Conservation (phyloP, 768 basidiomycete genomes). For the Serpula lacrymans region DNA sequence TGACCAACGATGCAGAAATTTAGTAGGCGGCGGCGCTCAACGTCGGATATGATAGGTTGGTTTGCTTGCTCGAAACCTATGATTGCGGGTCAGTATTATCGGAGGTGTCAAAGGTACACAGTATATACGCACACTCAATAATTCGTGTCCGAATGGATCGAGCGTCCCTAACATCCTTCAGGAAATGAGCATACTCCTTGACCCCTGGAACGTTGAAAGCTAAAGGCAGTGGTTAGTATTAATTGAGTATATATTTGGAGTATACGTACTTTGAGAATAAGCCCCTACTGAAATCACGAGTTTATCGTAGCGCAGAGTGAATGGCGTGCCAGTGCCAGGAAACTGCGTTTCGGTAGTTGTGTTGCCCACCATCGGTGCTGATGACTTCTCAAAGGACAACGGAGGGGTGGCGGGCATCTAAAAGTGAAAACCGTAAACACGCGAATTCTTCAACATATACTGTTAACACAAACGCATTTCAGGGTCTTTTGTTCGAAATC, state of each 20-base stretch:
- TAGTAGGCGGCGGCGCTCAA: conserved; percentile 70
- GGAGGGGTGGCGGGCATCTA: conserved; percentile 65
- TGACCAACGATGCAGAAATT: conserved; percentile 85
- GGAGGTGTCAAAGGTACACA: conserved; percentile 1
- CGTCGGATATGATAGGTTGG: conserved; percentile 72
- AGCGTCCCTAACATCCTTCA: conserved; percentile 79
- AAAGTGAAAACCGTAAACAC: background rate
- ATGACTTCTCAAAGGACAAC: conserved; percentile 25
- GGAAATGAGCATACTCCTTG: conserved; percentile 77
- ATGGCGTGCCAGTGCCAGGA: conserved; percentile 34
- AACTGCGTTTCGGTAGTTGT: conserved; percentile 16
- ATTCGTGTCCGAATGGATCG: conserved; percentile 67
- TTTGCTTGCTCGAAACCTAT: conserved; percentile 83
- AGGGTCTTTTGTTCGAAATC: conserved; percentile 61
- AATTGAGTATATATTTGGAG: too few relatives aligned
- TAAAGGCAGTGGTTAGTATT: conserved; percentile 17
- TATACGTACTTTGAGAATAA: conserved; percentile 70
- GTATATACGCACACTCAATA: conserved; percentile 56
- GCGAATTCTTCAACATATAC: background rate
- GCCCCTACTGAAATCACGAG: conserved; percentile 83
- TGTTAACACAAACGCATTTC: conserved; percentile 48
- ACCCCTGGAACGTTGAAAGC: conserved; percentile 74
- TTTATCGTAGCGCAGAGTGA: conserved; percentile 71
- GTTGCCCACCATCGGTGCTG: conserved; percentile 9
- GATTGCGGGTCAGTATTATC: background rate